Base-by-base conservation (phyloP, 2,329 filamentous ascomycete species). In the Grosmannia serpens region DNA sequence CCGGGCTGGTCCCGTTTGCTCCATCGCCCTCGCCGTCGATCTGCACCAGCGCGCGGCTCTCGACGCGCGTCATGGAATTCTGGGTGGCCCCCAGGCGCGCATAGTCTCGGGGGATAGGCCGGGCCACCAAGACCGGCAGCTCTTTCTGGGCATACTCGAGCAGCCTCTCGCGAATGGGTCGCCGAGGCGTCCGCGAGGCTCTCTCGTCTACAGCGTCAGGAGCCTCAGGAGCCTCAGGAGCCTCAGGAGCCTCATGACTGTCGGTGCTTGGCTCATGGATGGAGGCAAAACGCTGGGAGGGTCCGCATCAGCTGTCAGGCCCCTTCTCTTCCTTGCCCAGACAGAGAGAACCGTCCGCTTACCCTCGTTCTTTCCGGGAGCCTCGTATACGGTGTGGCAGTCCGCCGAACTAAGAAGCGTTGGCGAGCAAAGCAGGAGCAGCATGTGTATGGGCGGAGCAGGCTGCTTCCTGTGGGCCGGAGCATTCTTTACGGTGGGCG, bases 91-190 rank as follows among this genome's bases (percentile, higher is more conserved):
- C 70, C 1, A 57, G 8, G 0, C 61, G 58, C 4, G 70, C 63
- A 6, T 61, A 52, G 58, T 77, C 62, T 15, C 61, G 60, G n/a
- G 50, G 60, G 3, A 61, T 29, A 3, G 26, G 20, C 29, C n/a
- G 31, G 11, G 26, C 13, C 10, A 11, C 17, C 35, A 11, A 1
- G n/a, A 1, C 5, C 3, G 27, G 5, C 3, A 24, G 13, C 7
- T 57, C 33, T 7, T 27, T 22, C 4, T 29, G 33, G 22, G 27
- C 59, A 27, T 57, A 79, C 63, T 65, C 61, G 31, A 69, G 70
- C 29, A 81, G 68, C 17, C 69, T 70, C 44, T 74, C 64, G 44
- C 77, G 73, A 49, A 79, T 75, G 2, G 60, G 60, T 13, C 29
- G 44, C 9, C 24, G 51, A 7, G 20, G 24, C 5, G 26, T 44